Base-by-base conservation (phyloP, 306 rosid genomes). In the Lathyrus tuberosus region DNA sequence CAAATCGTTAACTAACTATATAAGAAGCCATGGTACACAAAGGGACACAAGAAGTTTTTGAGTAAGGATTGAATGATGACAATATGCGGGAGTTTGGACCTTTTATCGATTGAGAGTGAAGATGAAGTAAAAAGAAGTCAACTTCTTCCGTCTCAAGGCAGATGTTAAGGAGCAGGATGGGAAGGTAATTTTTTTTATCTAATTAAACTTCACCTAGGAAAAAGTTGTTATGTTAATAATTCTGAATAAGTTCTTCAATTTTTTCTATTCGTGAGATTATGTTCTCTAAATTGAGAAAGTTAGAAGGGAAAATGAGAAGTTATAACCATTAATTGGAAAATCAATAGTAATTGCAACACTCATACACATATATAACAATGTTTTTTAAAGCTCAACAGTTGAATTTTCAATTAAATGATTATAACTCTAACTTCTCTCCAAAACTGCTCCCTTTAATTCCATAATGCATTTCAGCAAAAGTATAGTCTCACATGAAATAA, bases 381-480 rank as follows among this genome's bases (percentile, higher is more conserved):
- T 62, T 62, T 8, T 38, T 35, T 10, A 35, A 35, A 35, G 38
- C 15, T 35, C 18, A 61, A 61, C 14, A 61, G n/a, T 3, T 38
- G 28, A 61, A 4, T 61, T 35, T 61, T 38, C 66, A 61, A 17
- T 10, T 18, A 38, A 37, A 38, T 38, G 49, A 18, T 10, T 38
- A 38, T 62, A 40, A 62, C 17, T 15, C 35, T 62, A 31, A 62
- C 35, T 41, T 40, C 13, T 62, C 51, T 62, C 35, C 30, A 16
- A 41, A 63, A 41, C 20, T 44, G 30, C 33, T 66, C 46, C 37
- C 28, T 66, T 11, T 52, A 46, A 6, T 53, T 43, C 13, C 52
- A 62, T 35, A 13, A 13, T 2, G 10, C 37, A 30, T 28, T 43
- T 40, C 38, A 33, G 2, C 46, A 57, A 42, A 66, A 72, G 77